A percentile compares a stretch with the other conserved stretches of the same genome.
These are phyloP conservation scores for Mychonastes homosphaera DNA, from an alignment of 139 green algal genomes.

Conservation along the genomic window DNA sequence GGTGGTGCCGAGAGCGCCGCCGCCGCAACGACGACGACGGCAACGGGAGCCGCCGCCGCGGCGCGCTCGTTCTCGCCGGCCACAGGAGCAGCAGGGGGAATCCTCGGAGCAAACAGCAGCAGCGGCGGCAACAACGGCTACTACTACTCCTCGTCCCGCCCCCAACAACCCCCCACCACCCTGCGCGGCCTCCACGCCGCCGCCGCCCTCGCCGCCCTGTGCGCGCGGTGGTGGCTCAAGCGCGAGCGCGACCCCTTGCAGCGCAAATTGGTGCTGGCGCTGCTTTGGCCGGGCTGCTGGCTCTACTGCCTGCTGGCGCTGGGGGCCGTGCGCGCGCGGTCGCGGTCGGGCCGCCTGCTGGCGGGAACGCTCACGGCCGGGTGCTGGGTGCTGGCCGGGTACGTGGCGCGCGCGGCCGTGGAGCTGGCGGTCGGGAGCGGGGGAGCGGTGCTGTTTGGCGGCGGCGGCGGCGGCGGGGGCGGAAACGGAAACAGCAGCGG, in stretches of 20 bases:
- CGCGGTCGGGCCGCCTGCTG: neutral
- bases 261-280: constrained; percentile 5
- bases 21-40: too few relatives aligned
- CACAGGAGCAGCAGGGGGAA: neutral
- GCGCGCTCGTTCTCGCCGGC: neutral
- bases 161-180: neutral
- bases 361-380: neutral
- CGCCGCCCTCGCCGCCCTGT: neutral
- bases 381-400: constrained; percentile 10
- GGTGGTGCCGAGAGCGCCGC: too few relatives aligned
- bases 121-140: neutral
- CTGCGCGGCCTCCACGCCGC: neutral
- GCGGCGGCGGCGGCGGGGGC: too few relatives aligned
- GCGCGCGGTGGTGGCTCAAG: constrained; percentile 5
- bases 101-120: neutral
- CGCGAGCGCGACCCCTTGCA: constrained; percentile 4
- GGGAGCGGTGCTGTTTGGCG: neutral
- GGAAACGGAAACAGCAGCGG: neutral
- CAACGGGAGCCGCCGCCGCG: too few relatives aligned
- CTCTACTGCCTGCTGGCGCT: neutral
- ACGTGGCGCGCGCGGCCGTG: constrained; percentile 7
- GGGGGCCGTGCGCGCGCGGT: neutral
- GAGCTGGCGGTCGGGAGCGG: neutral
- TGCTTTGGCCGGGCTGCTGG: constrained; percentile 3
- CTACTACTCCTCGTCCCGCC: neutral